phyloP scores from a whole-genome alignment of 1,284 basidiomycete genomes.

The Cryptococcus hybrid region DNA sequence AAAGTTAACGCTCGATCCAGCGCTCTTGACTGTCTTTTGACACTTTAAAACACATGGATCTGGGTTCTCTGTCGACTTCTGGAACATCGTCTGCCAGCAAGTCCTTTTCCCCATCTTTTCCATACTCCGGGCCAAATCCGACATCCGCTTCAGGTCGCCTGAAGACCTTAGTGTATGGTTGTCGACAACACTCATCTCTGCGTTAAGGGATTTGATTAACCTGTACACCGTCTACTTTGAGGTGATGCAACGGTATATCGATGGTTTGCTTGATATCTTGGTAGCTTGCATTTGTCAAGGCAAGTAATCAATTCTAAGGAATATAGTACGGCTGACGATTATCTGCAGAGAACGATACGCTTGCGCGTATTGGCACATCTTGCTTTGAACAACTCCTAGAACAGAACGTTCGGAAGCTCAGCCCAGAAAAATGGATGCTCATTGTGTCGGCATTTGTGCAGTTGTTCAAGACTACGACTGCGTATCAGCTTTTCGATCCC shows the following conservation, averaged over 20 bases:
- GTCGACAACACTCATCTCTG: slow-evolving; percentile 99
- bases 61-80: slow-evolving; percentile 88
- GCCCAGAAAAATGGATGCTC: slow-evolving; percentile 80
- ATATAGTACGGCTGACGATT: neutral
- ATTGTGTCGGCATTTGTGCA: slow-evolving; percentile 93
- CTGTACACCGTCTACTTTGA: slow-evolving; percentile 97
- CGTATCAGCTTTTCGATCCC: slow-evolving; percentile 95
- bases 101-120: slow-evolving; percentile 98
- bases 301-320: slow-evolving; percentile 44
- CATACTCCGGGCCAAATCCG: slow-evolving; percentile 65
- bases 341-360: slow-evolving; percentile 86
- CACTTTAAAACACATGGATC: slow-evolving; percentile 84
- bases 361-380: slow-evolving; percentile 96
- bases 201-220: slow-evolving; percentile 90
- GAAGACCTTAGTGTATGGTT: slow-evolving; percentile 99
- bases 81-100: slow-evolving; percentile 97
- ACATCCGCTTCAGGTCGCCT: slow-evolving; percentile 89
- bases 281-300: slow-evolving; percentile 99
- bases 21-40: slow-evolving; percentile 90
- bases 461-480: slow-evolving; percentile 95
- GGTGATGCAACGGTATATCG: slow-evolving; percentile 82
- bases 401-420: slow-evolving; percentile 87
- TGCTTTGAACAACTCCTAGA: slow-evolving; percentile 96
- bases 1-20: slow-evolving; percentile 51
- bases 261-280: slow-evolving; percentile 86